Conservation (phyloP, 83 land plant species). For the Thuja plicata region DNA sequence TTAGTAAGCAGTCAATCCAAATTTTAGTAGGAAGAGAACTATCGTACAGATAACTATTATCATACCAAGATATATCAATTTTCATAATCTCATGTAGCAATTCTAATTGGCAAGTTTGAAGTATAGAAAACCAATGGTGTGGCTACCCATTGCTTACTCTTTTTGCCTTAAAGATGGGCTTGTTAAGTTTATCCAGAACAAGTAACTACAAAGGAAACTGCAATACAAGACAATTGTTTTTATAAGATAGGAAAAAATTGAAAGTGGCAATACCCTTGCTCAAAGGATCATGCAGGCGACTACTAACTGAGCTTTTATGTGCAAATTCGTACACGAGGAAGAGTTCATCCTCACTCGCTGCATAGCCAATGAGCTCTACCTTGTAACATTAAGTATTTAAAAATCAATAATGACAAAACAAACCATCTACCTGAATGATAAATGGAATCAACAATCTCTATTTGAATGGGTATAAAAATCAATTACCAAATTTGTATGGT, state of each 20-base stretch:
- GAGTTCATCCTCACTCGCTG: constrained; percentile 67
- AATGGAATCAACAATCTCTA: background rate
- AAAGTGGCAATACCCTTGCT: constrained; percentile 49
- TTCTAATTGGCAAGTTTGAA: background rate
- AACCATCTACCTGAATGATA: background rate
- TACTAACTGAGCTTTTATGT: constrained; percentile 75
- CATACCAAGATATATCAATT: background rate
- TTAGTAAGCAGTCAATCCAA: background rate
- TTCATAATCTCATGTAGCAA: background rate
- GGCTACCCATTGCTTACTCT: background rate
- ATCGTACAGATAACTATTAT: background rate
- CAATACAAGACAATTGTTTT: background rate
- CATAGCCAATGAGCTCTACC: constrained; percentile 89
- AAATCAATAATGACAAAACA: constrained; percentile 4
- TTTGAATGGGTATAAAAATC: background rate
- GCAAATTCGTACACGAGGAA: constrained; percentile 86
- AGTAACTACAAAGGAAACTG: background rate
- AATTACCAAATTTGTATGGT: constrained; percentile 77
- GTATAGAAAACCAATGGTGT: background rate
- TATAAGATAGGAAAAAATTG: background rate
- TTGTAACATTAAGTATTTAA: constrained; percentile 24
- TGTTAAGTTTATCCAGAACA: background rate
- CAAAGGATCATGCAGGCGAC: constrained; percentile 78
- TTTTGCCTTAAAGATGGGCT: background rate
- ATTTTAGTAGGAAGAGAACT: background rate